Evolutionary conservation across 1,284 basidiomycete genomes (phyloP).

Genomic region (Trichosporon ovoides): DNA sequence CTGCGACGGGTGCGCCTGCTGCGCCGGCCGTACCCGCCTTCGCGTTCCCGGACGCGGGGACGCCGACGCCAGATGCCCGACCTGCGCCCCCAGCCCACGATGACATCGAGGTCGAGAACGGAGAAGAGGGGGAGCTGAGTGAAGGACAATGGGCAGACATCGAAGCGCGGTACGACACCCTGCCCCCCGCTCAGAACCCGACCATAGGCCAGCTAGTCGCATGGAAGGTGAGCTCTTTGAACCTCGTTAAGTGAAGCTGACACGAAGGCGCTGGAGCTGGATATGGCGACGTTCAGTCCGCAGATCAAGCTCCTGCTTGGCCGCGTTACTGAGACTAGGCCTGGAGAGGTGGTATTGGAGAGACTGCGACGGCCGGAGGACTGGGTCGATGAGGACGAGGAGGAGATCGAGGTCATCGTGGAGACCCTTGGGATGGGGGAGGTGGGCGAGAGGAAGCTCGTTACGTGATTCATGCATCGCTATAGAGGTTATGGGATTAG

Average conservation of each 20-base stretch:
- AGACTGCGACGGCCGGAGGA: constrained; percentile 3
- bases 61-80: neutral
- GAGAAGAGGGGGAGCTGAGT: constrained; percentile 9
- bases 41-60: constrained; percentile 7
- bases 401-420: constrained; percentile 3
- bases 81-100: neutral
- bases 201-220: constrained; percentile 21
- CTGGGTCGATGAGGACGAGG: neutral
- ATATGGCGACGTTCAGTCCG: constrained; percentile 37
- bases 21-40: neutral
- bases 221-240: constrained; percentile 30
- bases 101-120: neutral
- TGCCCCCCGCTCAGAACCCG: constrained; percentile 5
- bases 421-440: neutral
- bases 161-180: constrained; percentile 16
- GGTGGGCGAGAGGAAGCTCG: neutral
- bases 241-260: neutral
- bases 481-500: neutral
- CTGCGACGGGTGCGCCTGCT: neutral
- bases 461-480: neutral
- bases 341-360: neutral
- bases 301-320: constrained; percentile 29
- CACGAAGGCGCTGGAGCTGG: constrained; percentile 36
- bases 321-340: constrained; percentile 9
- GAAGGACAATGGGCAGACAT: constrained; percentile 14